These are phyloP conservation scores for Hypericum perforatum DNA, from an alignment of 345 rosid genomes.

Conservation along the genomic window DNA sequence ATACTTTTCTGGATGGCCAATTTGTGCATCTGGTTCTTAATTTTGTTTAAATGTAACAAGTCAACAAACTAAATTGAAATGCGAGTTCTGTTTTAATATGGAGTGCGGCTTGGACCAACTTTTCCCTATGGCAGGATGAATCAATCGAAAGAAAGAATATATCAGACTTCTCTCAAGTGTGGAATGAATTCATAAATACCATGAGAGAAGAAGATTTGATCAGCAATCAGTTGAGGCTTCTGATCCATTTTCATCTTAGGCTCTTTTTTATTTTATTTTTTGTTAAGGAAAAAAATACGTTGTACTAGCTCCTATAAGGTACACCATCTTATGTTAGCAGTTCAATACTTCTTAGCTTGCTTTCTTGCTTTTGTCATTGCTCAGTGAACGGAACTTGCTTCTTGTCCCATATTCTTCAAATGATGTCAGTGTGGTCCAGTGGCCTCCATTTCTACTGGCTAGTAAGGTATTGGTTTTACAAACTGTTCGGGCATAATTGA, in stretches of 20 bases:
- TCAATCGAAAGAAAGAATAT: conserved; percentile 34
- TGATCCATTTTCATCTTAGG: too few species aligned
- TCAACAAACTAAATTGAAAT: too few species aligned
- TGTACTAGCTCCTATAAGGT: too few species aligned
- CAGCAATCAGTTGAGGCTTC: conserved; percentile 52
- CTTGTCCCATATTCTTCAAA: conserved; percentile 74
- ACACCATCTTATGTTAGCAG: background rate
- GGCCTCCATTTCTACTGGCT: conserved; percentile 99
- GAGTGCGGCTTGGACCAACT: too few species aligned
- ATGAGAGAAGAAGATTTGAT: conserved; percentile 88
- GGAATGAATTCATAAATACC: conserved; percentile 76
- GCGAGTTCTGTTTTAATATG: too few species aligned
- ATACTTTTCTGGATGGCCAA: too few species aligned
- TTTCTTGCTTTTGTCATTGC: conserved; percentile 16
- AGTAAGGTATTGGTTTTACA: conserved; percentile 55
- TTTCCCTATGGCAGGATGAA: conserved; percentile 46
- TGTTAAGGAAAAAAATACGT: too few species aligned
- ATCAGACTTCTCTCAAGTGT: conserved; percentile 70
- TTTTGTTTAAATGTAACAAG: too few species aligned
- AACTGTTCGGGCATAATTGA: conserved; percentile 12
- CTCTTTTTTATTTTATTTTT: too few species aligned
- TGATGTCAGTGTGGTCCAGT: conserved; percentile 64
- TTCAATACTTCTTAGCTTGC: conserved; percentile 10
- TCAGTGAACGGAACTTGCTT: conserved; percentile 76
- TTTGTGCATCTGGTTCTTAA: too few species aligned